Evolutionary conservation across 1,284 basidiomycete species (phyloP), one percentile per base, ranked within the genome.

Genomic region (Ceratobasidium sp.): DNA sequence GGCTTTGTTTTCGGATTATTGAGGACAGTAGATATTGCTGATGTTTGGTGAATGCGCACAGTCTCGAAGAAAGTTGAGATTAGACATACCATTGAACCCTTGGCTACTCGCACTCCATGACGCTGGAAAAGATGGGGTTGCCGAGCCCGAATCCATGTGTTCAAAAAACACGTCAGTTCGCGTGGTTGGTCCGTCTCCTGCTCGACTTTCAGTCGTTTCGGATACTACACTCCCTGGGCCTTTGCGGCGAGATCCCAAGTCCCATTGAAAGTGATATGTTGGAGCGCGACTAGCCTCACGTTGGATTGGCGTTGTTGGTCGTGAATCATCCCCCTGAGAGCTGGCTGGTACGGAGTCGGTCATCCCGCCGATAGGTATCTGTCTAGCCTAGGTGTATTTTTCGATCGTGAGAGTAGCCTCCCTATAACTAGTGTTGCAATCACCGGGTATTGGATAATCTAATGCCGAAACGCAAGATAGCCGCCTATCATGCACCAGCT

Each of bases 1-100:
- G 91, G 89, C 55, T 83, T 85, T 79, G 89, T 92, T 75, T 91
- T 90, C 1, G 94, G 94, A 75, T 91, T 93, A 75, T 93, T 94
- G 68, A 96, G 84, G 10, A 91, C 87, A 7, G 87, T 89, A 7
- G 89, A 90, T 71, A 91, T 88, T 27, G 89, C 89, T 82, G 20
- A 38, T 17, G n/a, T 1, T 35, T 40, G 29, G 38, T 25, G 52
- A 12, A 22, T 52, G 15, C 38, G 17, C 12, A 54, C 8, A 10
- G 52, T 49, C 35, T 13, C 31, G 22, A 27, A 43, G n/a, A 47
- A 29, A 13, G 8, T n/a, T 13, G 8, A 32, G 35, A 40, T 55
- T 29, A 32, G 6, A 50, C 72, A 38, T 13, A 75, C 75, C 74
- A 53, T 75, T 74, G 53, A 75, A 75, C 3, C 73, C 73, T 31